phyloP scores from a whole-genome alignment of 257 asterid genomes.

The Nicotiana attenuata region DNA sequence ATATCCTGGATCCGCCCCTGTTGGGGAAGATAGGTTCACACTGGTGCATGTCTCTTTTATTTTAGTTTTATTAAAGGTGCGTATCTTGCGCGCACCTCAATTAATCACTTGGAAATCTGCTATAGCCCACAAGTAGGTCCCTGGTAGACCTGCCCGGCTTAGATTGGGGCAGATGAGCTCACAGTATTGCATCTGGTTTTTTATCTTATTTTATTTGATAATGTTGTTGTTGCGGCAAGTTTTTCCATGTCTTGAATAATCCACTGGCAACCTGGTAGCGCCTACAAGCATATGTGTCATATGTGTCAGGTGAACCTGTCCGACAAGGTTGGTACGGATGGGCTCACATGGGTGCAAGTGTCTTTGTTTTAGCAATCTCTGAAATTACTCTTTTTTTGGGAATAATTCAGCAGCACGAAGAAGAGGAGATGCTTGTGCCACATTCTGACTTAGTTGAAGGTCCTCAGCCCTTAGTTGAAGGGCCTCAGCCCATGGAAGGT shows the following conservation, averaged over 20 bases:
- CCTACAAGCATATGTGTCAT: not conserved
- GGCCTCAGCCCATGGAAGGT: constrained; percentile 99
- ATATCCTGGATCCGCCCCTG: too few relatives aligned
- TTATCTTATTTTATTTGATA: not conserved
- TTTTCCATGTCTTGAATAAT: not conserved
- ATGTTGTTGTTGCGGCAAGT: not conserved
- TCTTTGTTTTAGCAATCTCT: not conserved
- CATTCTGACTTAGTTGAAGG: constrained; percentile 75
- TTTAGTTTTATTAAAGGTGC: not conserved
- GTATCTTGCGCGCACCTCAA: not conserved
- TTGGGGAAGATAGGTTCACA: not conserved
- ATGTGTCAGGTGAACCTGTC: not conserved
- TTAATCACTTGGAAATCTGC: not conserved
- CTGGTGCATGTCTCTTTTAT: not conserved
- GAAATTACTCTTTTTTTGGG: not conserved
- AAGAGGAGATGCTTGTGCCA: constrained; percentile 92
- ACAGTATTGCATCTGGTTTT: not conserved
- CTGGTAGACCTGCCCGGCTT: not conserved
- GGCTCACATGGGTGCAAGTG: not conserved
- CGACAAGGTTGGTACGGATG: not conserved
- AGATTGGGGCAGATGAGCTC: not conserved
- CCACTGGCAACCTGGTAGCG: not conserved
- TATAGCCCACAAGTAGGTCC: not conserved
- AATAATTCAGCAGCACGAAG: constrained; percentile 65
- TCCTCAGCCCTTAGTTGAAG: constrained; percentile 81